These are phyloP conservation scores for Novymonas esmeraldas DNA, from an alignment of 208 protist genomes.

Conservation along the genomic window DNA sequence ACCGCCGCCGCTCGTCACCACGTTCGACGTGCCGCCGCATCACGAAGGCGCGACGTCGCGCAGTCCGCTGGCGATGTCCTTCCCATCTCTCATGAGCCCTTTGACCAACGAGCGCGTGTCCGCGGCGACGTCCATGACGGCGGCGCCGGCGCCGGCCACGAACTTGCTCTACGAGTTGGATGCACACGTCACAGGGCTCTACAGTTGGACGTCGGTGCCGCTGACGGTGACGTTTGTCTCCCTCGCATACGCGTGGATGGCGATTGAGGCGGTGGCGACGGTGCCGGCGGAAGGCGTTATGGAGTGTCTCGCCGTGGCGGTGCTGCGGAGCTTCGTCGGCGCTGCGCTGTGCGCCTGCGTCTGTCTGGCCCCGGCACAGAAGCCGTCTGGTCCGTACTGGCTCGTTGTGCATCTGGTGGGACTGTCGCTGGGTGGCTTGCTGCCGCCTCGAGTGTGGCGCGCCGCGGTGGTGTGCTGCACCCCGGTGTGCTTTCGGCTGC, in stretches of 20 bases:
- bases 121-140: neutral
- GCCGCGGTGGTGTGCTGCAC: neutral
- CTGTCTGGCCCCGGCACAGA: conserved; percentile 1
- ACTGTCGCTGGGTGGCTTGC: conserved; percentile 6
- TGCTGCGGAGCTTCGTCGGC: conserved; percentile 13
- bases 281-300: neutral
- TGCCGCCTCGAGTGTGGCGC: conserved; percentile 1
- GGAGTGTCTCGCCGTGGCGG: conserved; percentile 1
- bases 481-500: neutral
- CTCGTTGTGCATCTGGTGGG: conserved; percentile 7
- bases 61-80: neutral
- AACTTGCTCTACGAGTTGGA: conserved; percentile 21
- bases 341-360: conserved; percentile 14
- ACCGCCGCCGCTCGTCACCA: too few species aligned
- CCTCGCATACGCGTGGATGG: conserved; percentile 14
- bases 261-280: neutral
- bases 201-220: conserved; percentile 9
- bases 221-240: conserved; percentile 9
- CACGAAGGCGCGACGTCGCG: neutral
- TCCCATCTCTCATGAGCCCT: neutral
- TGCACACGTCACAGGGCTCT: conserved; percentile 17
- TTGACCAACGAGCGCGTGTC: neutral
- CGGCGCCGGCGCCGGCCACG: neutral
- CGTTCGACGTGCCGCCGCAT: too few species aligned
- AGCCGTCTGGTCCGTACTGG: neutral